Evolutionary conservation across 2,329 filamentous ascomycete genomes (phyloP).

Genomic region (Periconia macrospinosa): DNA sequence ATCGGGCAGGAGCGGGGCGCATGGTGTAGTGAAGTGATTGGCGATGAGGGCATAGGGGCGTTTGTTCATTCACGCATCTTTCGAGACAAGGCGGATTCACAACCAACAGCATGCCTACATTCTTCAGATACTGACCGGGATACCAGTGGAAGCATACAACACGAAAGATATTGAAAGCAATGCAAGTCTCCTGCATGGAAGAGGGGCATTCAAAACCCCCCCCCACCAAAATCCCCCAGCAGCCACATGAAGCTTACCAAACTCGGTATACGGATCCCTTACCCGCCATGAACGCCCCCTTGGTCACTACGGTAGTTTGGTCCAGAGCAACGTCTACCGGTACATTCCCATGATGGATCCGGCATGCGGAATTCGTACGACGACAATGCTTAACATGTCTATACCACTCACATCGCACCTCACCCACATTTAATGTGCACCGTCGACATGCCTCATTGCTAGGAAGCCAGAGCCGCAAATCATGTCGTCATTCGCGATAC

Average conservation of each 20-base stretch:
- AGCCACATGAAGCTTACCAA: constrained; percentile 28
- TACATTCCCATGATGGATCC: neutral
- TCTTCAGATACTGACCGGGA: constrained; percentile 7
- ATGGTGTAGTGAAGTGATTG: constrained; percentile 11
- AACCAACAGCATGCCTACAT: constrained; percentile 9
- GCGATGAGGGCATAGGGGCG: constrained; percentile 4
- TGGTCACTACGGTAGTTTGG: neutral
- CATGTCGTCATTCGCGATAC: too few relatives aligned
- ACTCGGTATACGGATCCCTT: constrained; percentile 36
- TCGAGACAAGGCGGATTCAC: constrained; percentile 7
- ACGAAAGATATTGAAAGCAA: constrained; percentile 9
- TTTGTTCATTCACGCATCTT: constrained; percentile 7
- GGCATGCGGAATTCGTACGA: neutral
- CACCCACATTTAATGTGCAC: too few relatives aligned
- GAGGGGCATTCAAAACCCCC: constrained; percentile 25
- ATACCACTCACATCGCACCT: too few relatives aligned
- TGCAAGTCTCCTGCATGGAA: constrained; percentile 18
- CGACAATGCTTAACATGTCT: too few relatives aligned
- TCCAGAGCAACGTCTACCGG: neutral
- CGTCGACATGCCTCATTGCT: too few relatives aligned
- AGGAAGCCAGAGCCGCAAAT: too few relatives aligned
- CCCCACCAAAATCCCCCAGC: constrained; percentile 16
- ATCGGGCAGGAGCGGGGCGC: constrained; percentile 17
- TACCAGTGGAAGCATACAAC: constrained; percentile 4
- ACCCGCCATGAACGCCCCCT: constrained; percentile 15